Conservation (phyloP, 352 stramenopile genomes). For the Saprolegnia parasitica region DNA sequence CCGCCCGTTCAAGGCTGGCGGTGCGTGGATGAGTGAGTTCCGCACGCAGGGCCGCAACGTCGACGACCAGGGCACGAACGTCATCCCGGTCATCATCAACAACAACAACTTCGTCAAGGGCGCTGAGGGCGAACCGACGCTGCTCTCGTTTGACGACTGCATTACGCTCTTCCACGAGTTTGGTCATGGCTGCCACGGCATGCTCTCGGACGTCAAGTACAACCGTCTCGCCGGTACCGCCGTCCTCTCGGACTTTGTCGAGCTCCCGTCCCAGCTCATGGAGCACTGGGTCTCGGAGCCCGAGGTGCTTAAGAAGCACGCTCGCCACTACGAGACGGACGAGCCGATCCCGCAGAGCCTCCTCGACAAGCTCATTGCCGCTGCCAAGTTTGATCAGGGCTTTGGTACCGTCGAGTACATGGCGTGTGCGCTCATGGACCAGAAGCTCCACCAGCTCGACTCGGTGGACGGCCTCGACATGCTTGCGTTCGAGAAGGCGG, state of each 20-base stretch:
- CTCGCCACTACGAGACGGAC: slow-evolving; percentile 74
- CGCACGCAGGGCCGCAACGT: slow-evolving; percentile 45
- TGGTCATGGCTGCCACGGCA: slow-evolving; percentile 96
- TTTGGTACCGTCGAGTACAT: slow-evolving; percentile 75
- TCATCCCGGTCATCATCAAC: slow-evolving; percentile 57
- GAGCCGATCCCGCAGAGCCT: slow-evolving; percentile 72
- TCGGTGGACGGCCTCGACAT: slow-evolving; percentile 38
- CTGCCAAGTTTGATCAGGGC: slow-evolving; percentile 47
- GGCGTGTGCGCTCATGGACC: slow-evolving; percentile 83
- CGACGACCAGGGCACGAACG: slow-evolving; percentile 33
- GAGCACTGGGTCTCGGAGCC: slow-evolving; percentile 95
- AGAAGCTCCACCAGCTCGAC: slow-evolving; percentile 46
- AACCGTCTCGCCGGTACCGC: slow-evolving; percentile 95
- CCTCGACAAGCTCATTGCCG: slow-evolving; percentile 58
- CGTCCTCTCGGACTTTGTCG: slow-evolving; percentile 92
- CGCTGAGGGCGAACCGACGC: slow-evolving; percentile 35
- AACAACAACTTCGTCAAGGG: slow-evolving; percentile 70
- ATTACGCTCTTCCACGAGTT: slow-evolving; percentile 99
- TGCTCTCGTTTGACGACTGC: slow-evolving; percentile 82
- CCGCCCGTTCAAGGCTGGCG: slow-evolving; percentile 43
- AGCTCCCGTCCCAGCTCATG: slow-evolving; percentile 94
- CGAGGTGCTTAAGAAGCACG: slow-evolving; percentile 78
- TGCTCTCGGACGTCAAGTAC: slow-evolving; percentile 94
- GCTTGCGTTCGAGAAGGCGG: slow-evolving; percentile 37
- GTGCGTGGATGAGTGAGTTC: slow-evolving; percentile 66